Conservation (phyloP, 306 rosid species). For the Lathyrus tuberosus region DNA sequence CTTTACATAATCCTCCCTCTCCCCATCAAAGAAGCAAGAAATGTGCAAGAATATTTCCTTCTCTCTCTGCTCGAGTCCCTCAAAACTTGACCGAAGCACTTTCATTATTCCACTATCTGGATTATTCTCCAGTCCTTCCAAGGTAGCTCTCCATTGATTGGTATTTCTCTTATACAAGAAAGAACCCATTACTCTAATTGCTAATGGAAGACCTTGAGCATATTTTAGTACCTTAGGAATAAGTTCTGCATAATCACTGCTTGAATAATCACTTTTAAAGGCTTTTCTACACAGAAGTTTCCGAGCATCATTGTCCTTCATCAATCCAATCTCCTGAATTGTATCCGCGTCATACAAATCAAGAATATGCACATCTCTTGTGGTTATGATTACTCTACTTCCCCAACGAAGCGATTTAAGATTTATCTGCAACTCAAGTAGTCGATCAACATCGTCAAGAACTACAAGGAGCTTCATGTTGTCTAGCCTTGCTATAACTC, state of each 20-base stretch:
- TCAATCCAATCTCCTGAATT: neutral
- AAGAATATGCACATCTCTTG: neutral
- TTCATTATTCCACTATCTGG: neutral
- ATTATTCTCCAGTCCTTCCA: neutral
- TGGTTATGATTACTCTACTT: constrained; percentile 24
- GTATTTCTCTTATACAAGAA: neutral
- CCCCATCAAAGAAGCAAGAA: constrained; percentile 28
- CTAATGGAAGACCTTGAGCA: constrained; percentile 22
- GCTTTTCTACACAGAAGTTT: constrained; percentile 14
- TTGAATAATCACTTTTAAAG: constrained; percentile 8
- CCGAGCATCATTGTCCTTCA: neutral
- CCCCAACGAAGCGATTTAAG: neutral
- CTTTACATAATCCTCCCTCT: constrained; percentile 7
- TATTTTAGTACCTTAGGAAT: constrained; percentile 3
- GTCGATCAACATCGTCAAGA: constrained; percentile 21
- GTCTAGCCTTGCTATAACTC: neutral
- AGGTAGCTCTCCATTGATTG: constrained; percentile 1
- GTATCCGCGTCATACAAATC: neutral
- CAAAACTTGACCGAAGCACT: neutral
- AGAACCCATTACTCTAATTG: neutral
- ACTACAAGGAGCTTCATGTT: neutral
- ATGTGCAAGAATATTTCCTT: constrained; percentile 8
- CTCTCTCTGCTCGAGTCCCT: neutral
- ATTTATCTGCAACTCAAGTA: neutral
- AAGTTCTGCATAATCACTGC: neutral